Base-by-base conservation (phyloP, 1,284 basidiomycete genomes). In the Hypsizygus ulmarius region DNA sequence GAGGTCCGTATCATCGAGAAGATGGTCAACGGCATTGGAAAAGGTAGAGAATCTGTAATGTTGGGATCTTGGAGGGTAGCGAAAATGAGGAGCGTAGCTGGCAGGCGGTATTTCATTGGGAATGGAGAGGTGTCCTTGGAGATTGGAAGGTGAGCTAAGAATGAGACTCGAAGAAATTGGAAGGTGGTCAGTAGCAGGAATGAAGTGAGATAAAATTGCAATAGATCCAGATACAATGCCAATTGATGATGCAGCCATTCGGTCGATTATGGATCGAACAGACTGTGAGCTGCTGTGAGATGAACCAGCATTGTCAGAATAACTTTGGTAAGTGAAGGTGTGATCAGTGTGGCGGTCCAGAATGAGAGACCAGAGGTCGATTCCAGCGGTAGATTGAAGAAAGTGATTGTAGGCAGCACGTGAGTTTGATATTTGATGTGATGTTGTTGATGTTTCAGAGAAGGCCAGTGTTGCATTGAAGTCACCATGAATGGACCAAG, bases 401-500 rank as follows among this genome's bases (percentile, higher is more conserved):
- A 57, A 59, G 1, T 4, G 0, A 12, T 39, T 38, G 38, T 41
- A 57, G 15, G 21, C 21, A 4, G 16, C 3, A 4, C 14, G 38
- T 2, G 38, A 2, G 4, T 19, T 10, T 12, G 18, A 28, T 25
- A 25, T 25, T 3, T 28, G 14, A 25, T 21, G 14, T 7, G 38
- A 7, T 16, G 19, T 29, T 3, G 44, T 34, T 9, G 47, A 7
- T 1, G 43, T 21, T 44, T 59, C 53, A 3, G 29, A 14, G 0
- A 42, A n/a, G 0, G 43, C 40, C 1, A 57, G 15, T 0, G 56
- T 51, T 0, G 50, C 46, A 19, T 59, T 59, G 6, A 54, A 35
- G 37, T 61, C 55, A 14, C 59, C 57, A 29, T 28, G 36, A 0
- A 61, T 3, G 1, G 55, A 43, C 59, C 59, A 61, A 0, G 57